These are phyloP conservation scores for Cladosporium cucumerinum DNA, from an alignment of 2,329 filamentous ascomycete genomes.

Conservation along the genomic window DNA sequence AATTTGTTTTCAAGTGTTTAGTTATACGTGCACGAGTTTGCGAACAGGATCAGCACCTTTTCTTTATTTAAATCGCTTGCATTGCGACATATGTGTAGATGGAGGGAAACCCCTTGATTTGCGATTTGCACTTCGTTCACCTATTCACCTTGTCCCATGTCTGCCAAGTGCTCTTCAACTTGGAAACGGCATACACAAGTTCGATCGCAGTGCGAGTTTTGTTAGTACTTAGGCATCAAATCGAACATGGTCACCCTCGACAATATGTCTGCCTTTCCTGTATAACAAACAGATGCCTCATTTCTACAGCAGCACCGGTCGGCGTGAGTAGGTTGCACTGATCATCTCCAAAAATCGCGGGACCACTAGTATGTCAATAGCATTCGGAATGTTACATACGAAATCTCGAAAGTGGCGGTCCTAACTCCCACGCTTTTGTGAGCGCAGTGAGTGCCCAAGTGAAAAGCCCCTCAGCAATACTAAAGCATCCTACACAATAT, in stretches of 20 bases:
- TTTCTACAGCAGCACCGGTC: too few species aligned
- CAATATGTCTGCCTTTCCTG: not conserved
- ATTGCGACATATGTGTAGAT: not conserved
- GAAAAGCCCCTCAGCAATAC: not conserved
- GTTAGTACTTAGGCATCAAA: too few species aligned
- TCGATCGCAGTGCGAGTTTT: too few species aligned
- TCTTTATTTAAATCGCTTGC: not conserved
- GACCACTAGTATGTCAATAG: not conserved
- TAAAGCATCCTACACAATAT: constrained; percentile 40
- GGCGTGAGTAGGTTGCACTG: too few species aligned
- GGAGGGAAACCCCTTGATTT: not conserved
- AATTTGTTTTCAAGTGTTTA: not conserved
- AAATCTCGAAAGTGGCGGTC: not conserved
- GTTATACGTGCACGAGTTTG: not conserved
- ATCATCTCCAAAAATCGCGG: too few species aligned
- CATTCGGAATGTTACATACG: not conserved
- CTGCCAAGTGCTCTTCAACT: too few species aligned
- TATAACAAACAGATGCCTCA: not conserved
- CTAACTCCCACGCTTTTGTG: not conserved
- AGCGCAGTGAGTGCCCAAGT: not conserved
- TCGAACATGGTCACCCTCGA: not conserved
- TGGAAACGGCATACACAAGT: too few species aligned
- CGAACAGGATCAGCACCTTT: not conserved
- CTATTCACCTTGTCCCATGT: not conserved
- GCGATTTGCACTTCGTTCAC: not conserved